Base-by-base conservation (phyloP, 1,139 yeast species). In the Lodderomyces beijingensis region DNA sequence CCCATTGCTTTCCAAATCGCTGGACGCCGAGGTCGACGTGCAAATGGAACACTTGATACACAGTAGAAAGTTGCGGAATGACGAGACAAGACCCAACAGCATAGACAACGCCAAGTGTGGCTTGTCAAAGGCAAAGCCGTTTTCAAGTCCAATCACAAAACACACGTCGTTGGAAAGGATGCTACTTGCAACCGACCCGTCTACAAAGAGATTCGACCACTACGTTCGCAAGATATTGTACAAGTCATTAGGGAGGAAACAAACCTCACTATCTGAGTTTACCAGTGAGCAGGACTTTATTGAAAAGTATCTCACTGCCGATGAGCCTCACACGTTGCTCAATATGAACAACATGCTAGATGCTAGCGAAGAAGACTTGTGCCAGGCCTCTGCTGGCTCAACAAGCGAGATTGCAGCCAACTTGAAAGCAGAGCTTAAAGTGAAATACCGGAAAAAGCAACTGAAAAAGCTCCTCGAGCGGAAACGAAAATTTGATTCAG, bases 1-100 rank as follows among this genome's bases (percentile, higher is more conserved):
- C 44, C 80, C 85, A 0, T 59, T 61, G 15, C 53, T 85, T 30
- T 35, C 31, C 7, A 25, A 29, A 13, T 22, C 16, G 12, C 25
- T 28, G 6, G 22, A 26, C 16, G 24, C 30, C 5, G 10, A 23
- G 4, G 28, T 27, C 1, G 46, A 39, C 28, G 27, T 29, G 5
- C 23, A 34, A 6, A 42, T 42, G 46, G 46, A 38, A 23, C 27
- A 34, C 9, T 38, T 41, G 19, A 36, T 42, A 5, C 26, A 11
- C 3, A 28, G 39, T 16, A 43, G 39, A 18, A 35, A 36, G 22
- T 27, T 38, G 5, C 27, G 24, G 3, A 32, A 34, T 9, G 43
- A 42, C 12, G 22, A 32, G n/a, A 22, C 37, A 21, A 34, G 37
- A n/a, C 29, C 32, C 3, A 26, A 33, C 14, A 24, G 22, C 7